Evolutionary conservation across 176 grass and related monocot genomes (phyloP), one percentile per base, ranked within the genome.

Genomic region (Oryza australiensis): DNA sequence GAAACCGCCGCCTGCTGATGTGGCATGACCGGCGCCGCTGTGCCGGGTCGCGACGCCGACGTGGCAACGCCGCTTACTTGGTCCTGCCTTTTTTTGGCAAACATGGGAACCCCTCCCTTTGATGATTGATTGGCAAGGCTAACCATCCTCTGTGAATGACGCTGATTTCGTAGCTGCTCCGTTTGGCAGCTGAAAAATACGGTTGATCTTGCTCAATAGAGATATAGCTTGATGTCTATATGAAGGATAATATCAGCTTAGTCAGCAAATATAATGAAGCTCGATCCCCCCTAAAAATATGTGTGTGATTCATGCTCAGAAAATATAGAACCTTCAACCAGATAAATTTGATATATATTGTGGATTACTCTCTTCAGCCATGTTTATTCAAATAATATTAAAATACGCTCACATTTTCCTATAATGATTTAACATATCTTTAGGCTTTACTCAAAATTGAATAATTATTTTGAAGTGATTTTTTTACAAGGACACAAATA

Each of bases 61-160:
- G 24, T 23, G 68, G 51, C 13, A 14, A 22, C 49, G 4, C 16
- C 16, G 7, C 12, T 14, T 46, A 9, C 7, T 16, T 16, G 23
- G 35, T 4, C 80, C n/a, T 82, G 37, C 80, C 41, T 7, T 74
- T 66, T 66, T 83, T 66, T 20, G 60, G 27, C 20, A 46, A 63
- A 73, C 48, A 64, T 53, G 12, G 7, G 28, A 5, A 5, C 6
- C 5, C 49, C 5, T 7, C 5, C 5, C 16, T 5, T 24, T 32
- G 37, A 30, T n/a, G 35, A 59, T 12, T 18, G 42, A 72, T 30
- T 59, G 23, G 1, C 23, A 59, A 22, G 22, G 53, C 10, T 59
- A 59, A 59, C 53, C 53, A 59, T 59, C 2, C 53, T 53, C 15
- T 23, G 5, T 59, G 53, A 59, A 20, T 23, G 53, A 59, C 23